Conservation (phyloP, 768 basidiomycete genomes). For the Lactarius hatsudake region DNA sequence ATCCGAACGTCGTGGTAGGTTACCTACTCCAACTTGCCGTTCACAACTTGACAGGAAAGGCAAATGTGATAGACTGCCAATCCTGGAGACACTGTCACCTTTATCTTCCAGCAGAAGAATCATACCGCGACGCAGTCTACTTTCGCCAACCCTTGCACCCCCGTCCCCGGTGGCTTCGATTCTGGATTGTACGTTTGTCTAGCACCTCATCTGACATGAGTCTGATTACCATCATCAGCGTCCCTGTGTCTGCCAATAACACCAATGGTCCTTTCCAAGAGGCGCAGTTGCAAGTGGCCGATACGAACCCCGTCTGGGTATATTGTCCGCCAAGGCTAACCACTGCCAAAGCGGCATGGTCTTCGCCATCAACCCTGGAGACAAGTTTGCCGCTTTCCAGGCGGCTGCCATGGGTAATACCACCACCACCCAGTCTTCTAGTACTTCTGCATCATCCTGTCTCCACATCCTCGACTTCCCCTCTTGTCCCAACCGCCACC, state of each 20-base stretch:
- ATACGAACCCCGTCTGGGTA: constrained; percentile 53
- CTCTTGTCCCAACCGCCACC: constrained; percentile 35
- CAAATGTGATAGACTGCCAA: constrained; percentile 39
- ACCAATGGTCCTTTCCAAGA: constrained; percentile 45
- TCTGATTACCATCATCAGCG: constrained; percentile 37
- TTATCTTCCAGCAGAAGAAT: constrained; percentile 55
- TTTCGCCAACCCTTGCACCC: constrained; percentile 47
- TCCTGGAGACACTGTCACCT: constrained; percentile 46
- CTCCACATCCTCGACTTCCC: constrained; percentile 27
- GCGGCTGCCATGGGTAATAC: constrained; percentile 44
- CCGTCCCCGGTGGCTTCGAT: constrained; percentile 48
- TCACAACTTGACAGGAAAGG: not conserved
- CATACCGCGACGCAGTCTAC: constrained; percentile 57
- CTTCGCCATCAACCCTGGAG: constrained; percentile 60
- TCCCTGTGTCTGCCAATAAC: constrained; percentile 45
- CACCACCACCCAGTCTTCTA: constrained; percentile 28
- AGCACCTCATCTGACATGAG: not conserved
- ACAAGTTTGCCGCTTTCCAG: constrained; percentile 53
- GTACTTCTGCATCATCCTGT: constrained; percentile 12
- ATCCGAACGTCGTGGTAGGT: constrained; percentile 38
- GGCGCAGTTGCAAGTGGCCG: constrained; percentile 42
- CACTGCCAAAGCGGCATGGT: constrained; percentile 67
- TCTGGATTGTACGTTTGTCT: constrained; percentile 49
- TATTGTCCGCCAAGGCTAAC: constrained; percentile 53
- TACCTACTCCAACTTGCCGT: not conserved